These are phyloP conservation scores for Arctium minus DNA, from an alignment of 129 eudicot genomes.

Conservation along the genomic window DNA sequence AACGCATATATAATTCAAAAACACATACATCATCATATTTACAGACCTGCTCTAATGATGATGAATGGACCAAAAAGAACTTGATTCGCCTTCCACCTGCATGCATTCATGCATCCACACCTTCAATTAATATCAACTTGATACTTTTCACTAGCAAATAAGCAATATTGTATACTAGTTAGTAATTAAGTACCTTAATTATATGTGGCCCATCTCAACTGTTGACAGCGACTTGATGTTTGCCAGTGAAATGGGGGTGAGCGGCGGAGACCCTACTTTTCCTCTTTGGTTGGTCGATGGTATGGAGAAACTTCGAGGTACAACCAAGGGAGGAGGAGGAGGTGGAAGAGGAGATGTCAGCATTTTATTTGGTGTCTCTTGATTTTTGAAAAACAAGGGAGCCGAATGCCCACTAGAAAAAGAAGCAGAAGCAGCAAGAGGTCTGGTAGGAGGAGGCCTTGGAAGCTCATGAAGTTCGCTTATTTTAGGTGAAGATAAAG, in stretches of 20 bases:
- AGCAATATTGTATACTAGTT: too few species aligned
- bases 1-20: not conserved
- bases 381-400: conserved; percentile 42
- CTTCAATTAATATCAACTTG: conserved; percentile 24
- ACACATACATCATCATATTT: conserved; percentile 27
- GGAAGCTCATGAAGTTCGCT: conserved; percentile 92
- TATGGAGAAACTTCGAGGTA: conserved; percentile 70
- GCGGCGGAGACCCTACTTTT: conserved; percentile 57
- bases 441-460: conserved; percentile 52
- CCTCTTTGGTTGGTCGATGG: conserved; percentile 59
- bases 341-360: conserved; percentile 36
- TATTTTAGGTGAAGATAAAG: conserved; percentile 55
- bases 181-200: not conserved
- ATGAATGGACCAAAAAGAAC: conserved; percentile 19
- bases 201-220: not conserved
- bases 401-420: conserved; percentile 44
- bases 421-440: conserved; percentile 21
- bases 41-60: conserved; percentile 40
- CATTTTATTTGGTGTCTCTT: conserved; percentile 40
- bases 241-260: conserved; percentile 56
- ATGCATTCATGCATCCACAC: conserved; percentile 16
- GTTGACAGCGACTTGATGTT: conserved; percentile 32
- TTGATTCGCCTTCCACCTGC: conserved; percentile 38
- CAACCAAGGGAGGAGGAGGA: conserved; percentile 55
- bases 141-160: not conserved